Evolutionary conservation across 148 eudicot species (phyloP).

Genomic region (Rhododendron ferrugineum): DNA sequence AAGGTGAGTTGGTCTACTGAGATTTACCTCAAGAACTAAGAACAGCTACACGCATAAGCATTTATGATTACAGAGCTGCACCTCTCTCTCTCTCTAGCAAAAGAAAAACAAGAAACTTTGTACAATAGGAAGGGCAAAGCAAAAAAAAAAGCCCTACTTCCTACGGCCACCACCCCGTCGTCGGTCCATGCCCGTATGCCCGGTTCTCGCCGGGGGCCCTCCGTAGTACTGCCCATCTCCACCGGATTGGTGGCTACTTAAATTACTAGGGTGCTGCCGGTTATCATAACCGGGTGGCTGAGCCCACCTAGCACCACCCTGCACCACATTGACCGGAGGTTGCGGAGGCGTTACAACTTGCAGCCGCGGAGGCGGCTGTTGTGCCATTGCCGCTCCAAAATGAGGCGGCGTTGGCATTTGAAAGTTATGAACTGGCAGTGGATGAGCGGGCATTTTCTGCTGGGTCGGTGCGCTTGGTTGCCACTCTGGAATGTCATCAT

Average conservation of each 20-base stretch:
- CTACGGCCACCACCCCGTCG: constrained; percentile 22
- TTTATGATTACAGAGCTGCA: constrained; percentile 1
- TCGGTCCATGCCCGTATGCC: constrained; percentile 23
- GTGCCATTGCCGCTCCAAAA: not conserved
- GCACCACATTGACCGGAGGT: constrained; percentile 23
- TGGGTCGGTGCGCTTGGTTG: constrained; percentile 41
- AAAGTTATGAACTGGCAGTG: not conserved
- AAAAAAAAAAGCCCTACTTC: constrained; percentile 26
- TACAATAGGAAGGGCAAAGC: constrained; percentile 5
- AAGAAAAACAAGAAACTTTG: not conserved
- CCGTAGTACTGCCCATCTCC: constrained; percentile 24
- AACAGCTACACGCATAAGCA: not conserved
- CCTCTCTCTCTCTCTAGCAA: not conserved
- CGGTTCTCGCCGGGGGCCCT: constrained; percentile 6
- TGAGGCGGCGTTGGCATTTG: constrained; percentile 19
- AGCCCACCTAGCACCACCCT: constrained; percentile 36
- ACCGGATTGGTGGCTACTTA: not conserved
- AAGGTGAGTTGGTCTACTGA: not conserved
- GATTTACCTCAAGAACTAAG: not conserved
- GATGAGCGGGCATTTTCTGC: not conserved
- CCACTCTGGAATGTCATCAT: constrained; percentile 92
- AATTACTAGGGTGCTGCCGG: constrained; percentile 15
- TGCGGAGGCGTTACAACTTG: constrained; percentile 13
- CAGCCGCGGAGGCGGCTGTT: not conserved
- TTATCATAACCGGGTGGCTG: constrained; percentile 13